Conservation (phyloP, 2,329 filamentous ascomycete species). For the Colletotrichum somersetense region DNA sequence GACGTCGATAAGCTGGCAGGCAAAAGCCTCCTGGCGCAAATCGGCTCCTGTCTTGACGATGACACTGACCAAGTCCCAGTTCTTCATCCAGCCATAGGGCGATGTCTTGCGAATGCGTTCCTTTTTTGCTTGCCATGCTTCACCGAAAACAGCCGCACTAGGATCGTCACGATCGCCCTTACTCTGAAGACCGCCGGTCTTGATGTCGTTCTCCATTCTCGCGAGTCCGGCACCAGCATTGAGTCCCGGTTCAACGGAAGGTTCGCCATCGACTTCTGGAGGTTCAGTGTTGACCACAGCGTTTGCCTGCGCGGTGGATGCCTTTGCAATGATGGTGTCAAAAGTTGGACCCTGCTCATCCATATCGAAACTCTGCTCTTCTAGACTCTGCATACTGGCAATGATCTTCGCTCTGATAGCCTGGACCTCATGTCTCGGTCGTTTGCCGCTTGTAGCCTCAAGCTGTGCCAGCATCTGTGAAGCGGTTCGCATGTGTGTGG, state of each 20-base stretch:
- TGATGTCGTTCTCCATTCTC: constrained; percentile 90
- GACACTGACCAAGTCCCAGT: constrained; percentile 88
- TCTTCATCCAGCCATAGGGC: constrained; percentile 90
- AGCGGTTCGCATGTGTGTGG: constrained; percentile 88
- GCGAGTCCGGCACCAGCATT: constrained; percentile 82
- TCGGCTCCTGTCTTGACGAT: constrained; percentile 91
- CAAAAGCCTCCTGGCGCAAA: constrained; percentile 86
- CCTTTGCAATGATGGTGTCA: constrained; percentile 84
- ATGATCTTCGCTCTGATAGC: constrained; percentile 89
- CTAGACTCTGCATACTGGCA: constrained; percentile 88
- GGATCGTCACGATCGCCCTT: constrained; percentile 88
- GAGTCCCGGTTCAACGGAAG: constrained; percentile 63
- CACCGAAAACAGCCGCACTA: constrained; percentile 86
- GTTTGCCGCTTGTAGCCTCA: constrained; percentile 83
- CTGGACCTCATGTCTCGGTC: constrained; percentile 83
- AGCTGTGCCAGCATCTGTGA: constrained; percentile 90
- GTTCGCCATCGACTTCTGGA: constrained; percentile 69
- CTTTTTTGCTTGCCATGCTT: constrained; percentile 87
- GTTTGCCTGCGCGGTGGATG: constrained; percentile 65
- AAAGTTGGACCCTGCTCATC: constrained; percentile 81
- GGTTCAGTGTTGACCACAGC: constrained; percentile 56
- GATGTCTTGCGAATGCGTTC: constrained; percentile 87
- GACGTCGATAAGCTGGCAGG: constrained; percentile 85
- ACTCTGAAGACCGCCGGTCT: constrained; percentile 84
- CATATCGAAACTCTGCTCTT: constrained; percentile 85